A percentile compares a stretch with the other conserved stretches of the same genome.
Conservation (phyloP, 2,329 filamentous ascomycete species). For the Nemania sp. region DNA sequence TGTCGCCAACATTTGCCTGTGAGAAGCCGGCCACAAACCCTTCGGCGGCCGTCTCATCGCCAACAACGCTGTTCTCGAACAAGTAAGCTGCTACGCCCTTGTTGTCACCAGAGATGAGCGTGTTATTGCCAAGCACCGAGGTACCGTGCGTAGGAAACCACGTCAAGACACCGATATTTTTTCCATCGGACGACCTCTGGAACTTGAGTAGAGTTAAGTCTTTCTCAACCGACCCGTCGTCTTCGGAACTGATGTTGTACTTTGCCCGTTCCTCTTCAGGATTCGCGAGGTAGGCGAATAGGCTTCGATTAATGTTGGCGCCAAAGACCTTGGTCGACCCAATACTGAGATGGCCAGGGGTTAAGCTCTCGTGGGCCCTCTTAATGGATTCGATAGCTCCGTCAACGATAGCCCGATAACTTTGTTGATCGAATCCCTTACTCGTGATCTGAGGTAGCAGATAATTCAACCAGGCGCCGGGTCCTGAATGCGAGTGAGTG, state of each 20-base stretch:
- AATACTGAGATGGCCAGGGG: conserved; percentile 51
- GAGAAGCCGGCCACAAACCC: conserved; percentile 90
- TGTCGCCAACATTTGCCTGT: conserved; percentile 89
- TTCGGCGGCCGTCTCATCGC: conserved; percentile 58
- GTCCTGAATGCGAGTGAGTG: conserved; percentile 90
- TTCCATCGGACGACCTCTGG: conserved; percentile 70
- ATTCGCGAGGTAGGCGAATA: conserved; percentile 86
- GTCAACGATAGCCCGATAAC: conserved; percentile 85
- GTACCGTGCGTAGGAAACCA: conserved; percentile 95
- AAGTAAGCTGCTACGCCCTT: conserved; percentile 90
- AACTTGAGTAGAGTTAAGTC: conserved; percentile 80
- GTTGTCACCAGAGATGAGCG: conserved; percentile 89
- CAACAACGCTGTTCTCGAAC: conserved; percentile 70
- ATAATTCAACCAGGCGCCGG: conserved; percentile 93
- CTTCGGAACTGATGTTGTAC: conserved; percentile 61
- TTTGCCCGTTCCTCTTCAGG: conserved; percentile 71
- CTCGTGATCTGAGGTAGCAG: conserved; percentile 88
- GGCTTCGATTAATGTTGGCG: conserved; percentile 86
- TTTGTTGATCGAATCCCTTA: conserved; percentile 82
- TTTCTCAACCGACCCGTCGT: conserved; percentile 66
- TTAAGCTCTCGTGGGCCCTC: conserved; percentile 73
- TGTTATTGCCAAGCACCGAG: conserved; percentile 89
- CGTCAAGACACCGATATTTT: conserved; percentile 78
- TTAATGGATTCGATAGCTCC: conserved; percentile 81
- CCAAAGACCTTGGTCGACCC: conserved; percentile 71